These are phyloP conservation scores for Rhodotorula mucilaginosa DNA, from an alignment of 1,284 basidiomycete species.

Conservation along the genomic window DNA sequence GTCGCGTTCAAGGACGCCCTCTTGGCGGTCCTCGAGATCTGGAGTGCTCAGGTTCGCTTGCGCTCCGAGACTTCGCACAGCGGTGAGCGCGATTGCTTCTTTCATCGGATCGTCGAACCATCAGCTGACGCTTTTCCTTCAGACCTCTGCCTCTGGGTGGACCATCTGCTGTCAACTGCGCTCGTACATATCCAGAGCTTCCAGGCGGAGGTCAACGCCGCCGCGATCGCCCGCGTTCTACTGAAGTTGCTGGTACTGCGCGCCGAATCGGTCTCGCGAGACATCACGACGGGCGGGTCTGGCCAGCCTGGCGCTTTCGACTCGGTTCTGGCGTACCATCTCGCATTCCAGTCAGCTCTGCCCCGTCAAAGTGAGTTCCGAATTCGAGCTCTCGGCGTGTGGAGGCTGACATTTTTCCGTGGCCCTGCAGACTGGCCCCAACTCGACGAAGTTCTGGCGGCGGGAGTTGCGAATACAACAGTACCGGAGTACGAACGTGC, in stretches of 20 bases:
- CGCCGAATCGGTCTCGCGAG: background rate
- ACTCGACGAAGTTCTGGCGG: slow-evolving; percentile 13
- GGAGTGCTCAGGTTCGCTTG: no score
- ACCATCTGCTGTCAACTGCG: background rate
- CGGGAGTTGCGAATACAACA: background rate
- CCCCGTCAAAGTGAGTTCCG: background rate
- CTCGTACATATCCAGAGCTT: background rate
- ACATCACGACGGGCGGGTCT: background rate
- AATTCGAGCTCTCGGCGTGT: background rate
- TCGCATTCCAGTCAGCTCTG: slow-evolving; percentile 20
- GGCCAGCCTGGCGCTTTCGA: slow-evolving; percentile 16
- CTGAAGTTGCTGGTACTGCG: background rate
- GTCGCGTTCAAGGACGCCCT: no score
- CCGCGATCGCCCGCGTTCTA: background rate
- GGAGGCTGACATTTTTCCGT: background rate
- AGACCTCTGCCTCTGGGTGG: background rate
- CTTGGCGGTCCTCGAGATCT: no score
- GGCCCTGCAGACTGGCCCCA: no score
- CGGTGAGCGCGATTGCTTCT: background rate
- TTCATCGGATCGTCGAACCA: background rate
- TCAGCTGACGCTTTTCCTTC: background rate
- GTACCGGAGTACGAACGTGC: slow-evolving; percentile 21
- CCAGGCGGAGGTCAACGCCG: no score
- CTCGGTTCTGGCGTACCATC: slow-evolving; percentile 24
- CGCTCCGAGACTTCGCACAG: background rate